A percentile compares a stretch with the other conserved stretches of the same genome.
These are phyloP conservation scores for Brassica rapa DNA, from an alignment of 345 rosid species.

Conservation along the genomic window DNA sequence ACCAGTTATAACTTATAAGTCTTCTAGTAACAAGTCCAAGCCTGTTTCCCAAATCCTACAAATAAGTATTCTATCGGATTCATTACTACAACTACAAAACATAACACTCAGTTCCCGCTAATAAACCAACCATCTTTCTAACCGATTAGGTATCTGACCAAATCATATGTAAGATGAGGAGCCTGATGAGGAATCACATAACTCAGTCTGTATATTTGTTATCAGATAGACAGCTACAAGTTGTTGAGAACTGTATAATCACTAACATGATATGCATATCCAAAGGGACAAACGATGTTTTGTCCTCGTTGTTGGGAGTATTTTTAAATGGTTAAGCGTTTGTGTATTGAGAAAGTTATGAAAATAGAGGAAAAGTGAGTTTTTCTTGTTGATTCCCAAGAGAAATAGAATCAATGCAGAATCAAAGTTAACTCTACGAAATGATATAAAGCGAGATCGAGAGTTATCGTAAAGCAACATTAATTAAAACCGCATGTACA, in stretches of 20 bases:
- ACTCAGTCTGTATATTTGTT: background rate
- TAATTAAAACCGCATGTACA: conserved; percentile 28
- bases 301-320: background rate
- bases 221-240: background rate
- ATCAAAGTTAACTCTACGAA: conserved; percentile 37
- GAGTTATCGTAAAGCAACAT: conserved; percentile 37
- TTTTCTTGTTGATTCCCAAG: conserved; percentile 15
- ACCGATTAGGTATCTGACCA: background rate
- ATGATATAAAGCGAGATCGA: conserved; percentile 27
- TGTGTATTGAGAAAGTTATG: background rate
- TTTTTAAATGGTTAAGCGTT: background rate
- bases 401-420: background rate
- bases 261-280: background rate
- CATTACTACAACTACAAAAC: background rate
- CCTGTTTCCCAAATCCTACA: background rate
- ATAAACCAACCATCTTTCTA: background rate
- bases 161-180: background rate
- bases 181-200: background rate
- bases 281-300: background rate
- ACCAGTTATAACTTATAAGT: background rate
- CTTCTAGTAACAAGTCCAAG: background rate
- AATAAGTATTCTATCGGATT: background rate
- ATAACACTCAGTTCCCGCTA: background rate
- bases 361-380: background rate
- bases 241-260: background rate